Base-by-base conservation (phyloP, 1,284 basidiomycete species). In the Cryptococcus sp. region DNA sequence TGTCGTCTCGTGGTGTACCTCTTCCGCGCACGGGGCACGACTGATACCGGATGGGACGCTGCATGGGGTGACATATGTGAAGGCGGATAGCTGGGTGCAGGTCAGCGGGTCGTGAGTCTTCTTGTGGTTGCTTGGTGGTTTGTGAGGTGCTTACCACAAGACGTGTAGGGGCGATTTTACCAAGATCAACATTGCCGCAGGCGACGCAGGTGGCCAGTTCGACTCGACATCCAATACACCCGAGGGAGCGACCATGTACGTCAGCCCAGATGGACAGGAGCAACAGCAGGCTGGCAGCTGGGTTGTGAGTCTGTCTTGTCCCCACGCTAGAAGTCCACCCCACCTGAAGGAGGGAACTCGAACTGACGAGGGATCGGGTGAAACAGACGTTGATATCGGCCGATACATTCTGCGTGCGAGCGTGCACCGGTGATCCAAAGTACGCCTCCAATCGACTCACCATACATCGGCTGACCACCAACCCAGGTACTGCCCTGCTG, bases 51-150 rank as follows among this genome's bases (percentile, higher is more conserved):
- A 72, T 43, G 67, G 67, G 12, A 69, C 69, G 20, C 36, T 72
- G 21, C 62, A 65, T 15, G 70, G 70, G 1, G 70, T 70, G 23
- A 72, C 70, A 6, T 72, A 65, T 55, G 67, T 72, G 36, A 69
- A 65, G 44, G 61, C 67, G 7, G 39, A 61, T 18, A 65, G 61
- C 40, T 72, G 60, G 56, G 61, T 70, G 3, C 70, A 72, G 52
- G 69, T 72, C 4, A 69, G 67, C 24, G 70, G 70, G n/a, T 52
- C 46, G 69, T 70, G 46, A 63, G 68, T 62, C 18, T 20, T 38
- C 48, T 37, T 37, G 36, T n/a, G 15, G 42, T 3, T 23, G 42
- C 18, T n/a, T 44, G 18, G 11, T n/a, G 42, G 12, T 28, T 3
- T 23, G 42, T 12, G 4, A 18, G 18, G 11, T n/a, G 42, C 18